Evolutionary conservation across 2,329 filamentous ascomycete species (phyloP), one percentile per base, ranked within the genome.

Genomic region (Aureobasidium zeae): DNA sequence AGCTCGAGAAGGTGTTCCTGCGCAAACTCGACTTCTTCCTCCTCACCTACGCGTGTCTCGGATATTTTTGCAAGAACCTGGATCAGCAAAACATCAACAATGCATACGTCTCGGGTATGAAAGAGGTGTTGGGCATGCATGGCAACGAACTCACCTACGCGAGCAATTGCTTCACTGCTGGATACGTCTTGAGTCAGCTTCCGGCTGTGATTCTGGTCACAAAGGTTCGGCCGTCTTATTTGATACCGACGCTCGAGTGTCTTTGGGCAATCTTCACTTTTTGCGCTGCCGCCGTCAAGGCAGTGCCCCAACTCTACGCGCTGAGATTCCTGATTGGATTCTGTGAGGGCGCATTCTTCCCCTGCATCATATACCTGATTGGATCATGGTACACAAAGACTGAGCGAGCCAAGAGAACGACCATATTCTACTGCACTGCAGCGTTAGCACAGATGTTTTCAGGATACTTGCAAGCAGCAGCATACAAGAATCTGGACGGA

Each of bases 381-480:
- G 30, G 21, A 2, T 35, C 31, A 12, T 52, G 49, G 51, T 52
- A 52, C 29, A 43, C 38, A 11, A 45, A 45, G 21, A 34, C 45
- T 13, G 49, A 50, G 21, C 36, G 48, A 31, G 47, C 44, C 3
- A 64, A 72, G 3, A 60, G 72, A 9, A 71, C 69, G 2, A 72
- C 71, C 5, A 57, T 71, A 16, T 74, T 71, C 53, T 75, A 74
- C 30, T 62, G 70, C 19, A 71, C 71, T 0, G 57, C 72, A 0
- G 69, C 69, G 0, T 56, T 76, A 1, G 72, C 72, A 1, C 72
- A 69, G 0, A 73, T 80, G 69, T 74, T 81, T 39, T 71, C 72
- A 10, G 77, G 77, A 1, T 77, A 79, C 56, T 71, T 81, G 44
- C 75, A 79, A 54, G 73, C 70, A 0, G 74, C 72, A 6, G 66